Base-by-base conservation (phyloP, 2,329 filamentous ascomycete genomes). In the Fusarium hainanense region DNA sequence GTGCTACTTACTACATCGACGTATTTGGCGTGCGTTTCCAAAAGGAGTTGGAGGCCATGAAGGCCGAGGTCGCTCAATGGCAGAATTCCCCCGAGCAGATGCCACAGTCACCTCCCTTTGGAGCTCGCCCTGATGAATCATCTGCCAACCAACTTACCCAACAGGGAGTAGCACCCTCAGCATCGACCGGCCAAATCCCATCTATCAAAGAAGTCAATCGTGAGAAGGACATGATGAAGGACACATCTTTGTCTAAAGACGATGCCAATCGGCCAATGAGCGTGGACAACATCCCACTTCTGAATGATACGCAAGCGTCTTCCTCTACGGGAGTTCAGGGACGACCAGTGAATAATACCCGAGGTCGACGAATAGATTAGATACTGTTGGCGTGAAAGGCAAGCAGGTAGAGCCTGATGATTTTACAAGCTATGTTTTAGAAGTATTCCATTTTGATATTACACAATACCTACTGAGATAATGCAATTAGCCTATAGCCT, bases 1-100 rank as follows among this genome's bases (percentile, higher is more conserved):
- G 96, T 32, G 93, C 96, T 20, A 98, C 94, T 1, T 99, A 92
- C 80, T 99, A 99, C 81, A 98, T 99, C 76, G 96, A 99, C 75
- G 93, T 98, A 3, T 99, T 98, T 78, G 96, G 97, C 56, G 97
- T 93, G 75, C 89, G 94, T 4, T 98, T 99, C 85, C 93, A 99
- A 83, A 97, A 95, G 77, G 96, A 99, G 79, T 85, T 99, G 14
- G 94, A 99, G 78, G 87, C 91, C 54, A 87, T 99, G 82, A 94
- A 92, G 81, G 89, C 89, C 58, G 96, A 99, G 76, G 94, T 99
- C 11, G 88, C 90, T 47, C 95, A 93, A 78, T 97, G 93, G 93
- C 94, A 97, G 79, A 85, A 83, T 65, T 86, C 82, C 32, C 85
- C 88, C 2, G 87, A 89, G 18, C 72, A 84, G 13, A 72, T 77